These are phyloP conservation scores for Neocatenulostroma microsporum DNA, from an alignment of 2,329 filamentous ascomycete genomes.

Conservation along the genomic window DNA sequence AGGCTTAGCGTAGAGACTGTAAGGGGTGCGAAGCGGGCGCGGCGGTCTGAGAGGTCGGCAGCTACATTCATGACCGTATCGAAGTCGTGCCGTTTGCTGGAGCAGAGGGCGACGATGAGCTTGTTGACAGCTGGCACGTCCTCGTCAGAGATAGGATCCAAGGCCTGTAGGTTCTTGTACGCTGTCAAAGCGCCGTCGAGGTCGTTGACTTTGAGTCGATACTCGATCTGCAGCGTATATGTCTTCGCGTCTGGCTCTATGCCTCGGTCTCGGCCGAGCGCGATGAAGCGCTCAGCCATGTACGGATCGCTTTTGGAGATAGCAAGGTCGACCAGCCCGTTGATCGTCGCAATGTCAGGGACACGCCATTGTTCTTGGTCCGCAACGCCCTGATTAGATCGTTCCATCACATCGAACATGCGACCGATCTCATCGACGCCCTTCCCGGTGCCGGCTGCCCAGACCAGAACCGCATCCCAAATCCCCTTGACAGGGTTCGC, in stretches of 20 bases:
- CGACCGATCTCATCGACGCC: conserved; percentile 63
- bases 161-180: conserved; percentile 54
- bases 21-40: conserved; percentile 61
- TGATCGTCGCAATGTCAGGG: conserved; percentile 66
- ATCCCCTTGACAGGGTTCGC: conserved; percentile 27
- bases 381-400: conserved; percentile 16
- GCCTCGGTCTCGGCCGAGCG: conserved; percentile 56
- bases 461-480: conserved; percentile 68
- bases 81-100: conserved; percentile 54
- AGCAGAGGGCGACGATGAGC: conserved; percentile 62
- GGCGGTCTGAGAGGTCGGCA: conserved; percentile 62
- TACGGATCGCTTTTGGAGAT: conserved; percentile 62
- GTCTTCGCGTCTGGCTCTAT: conserved; percentile 63
- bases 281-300: conserved; percentile 64
- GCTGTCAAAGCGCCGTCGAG: conserved; percentile 60
- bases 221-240: conserved; percentile 65
- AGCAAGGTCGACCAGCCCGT: conserved; percentile 65
- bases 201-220: conserved; percentile 66
- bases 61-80: conserved; percentile 65
- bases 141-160: conserved; percentile 49
- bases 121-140: conserved; percentile 60
- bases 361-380: conserved; percentile 40
- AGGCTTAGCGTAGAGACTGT: conserved; percentile 68
- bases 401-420: conserved; percentile 61
- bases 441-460: conserved; percentile 65